Base-by-base conservation (phyloP, 208 protist genomes). In the Leishmania arabica region DNA sequence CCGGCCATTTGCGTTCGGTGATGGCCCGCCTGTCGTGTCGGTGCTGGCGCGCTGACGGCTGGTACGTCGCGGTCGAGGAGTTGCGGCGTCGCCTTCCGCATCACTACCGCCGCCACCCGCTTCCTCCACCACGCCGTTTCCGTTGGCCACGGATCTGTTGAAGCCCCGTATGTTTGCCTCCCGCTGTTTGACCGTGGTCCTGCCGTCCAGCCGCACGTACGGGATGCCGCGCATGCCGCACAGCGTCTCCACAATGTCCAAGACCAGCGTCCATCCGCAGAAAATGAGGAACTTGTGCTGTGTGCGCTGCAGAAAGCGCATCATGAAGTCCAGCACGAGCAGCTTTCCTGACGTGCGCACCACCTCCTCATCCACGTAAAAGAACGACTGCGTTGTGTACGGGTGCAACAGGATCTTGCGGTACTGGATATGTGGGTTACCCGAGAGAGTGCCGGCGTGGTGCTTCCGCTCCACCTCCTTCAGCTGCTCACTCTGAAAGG, bases 261-360 rank as follows among this genome's bases (percentile, higher is more conserved):
- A 81, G 89, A 95, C 81, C 13, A 87, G 70, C 34, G 92, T 96
- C 96, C 98, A 98, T 75, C 99, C 96, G 64, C 89, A 98, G 88
- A 99, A 99, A 40, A 99, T 92, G 0, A 99, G 84, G 15, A 99
- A 98, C 72, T 98, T 92, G 83, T 93, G 88, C 37, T 66, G 71
- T 15, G 84, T 88, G 70, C 78, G 84, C 76, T 87, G 80, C 77
- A 98, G 77, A 13, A 92, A 87, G 37, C 64, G 60, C 85, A 98
- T 93, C 86, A 98, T 91, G 68, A 95, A 93, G 84, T 98, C 96
- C 27, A 98, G 88, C 47, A 98, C 82, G 27, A 94, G 83, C 74
- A 97, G 71, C 87, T 98, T 97, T 45, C 92, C 96, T 0, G 87
- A 92, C 21, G 85, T 88, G 27, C 69, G 24, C 69, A 97, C 80